phyloP scores from a whole-genome alignment of 2,329 filamentous ascomycete genomes.

The Biscogniauxia marginata region DNA sequence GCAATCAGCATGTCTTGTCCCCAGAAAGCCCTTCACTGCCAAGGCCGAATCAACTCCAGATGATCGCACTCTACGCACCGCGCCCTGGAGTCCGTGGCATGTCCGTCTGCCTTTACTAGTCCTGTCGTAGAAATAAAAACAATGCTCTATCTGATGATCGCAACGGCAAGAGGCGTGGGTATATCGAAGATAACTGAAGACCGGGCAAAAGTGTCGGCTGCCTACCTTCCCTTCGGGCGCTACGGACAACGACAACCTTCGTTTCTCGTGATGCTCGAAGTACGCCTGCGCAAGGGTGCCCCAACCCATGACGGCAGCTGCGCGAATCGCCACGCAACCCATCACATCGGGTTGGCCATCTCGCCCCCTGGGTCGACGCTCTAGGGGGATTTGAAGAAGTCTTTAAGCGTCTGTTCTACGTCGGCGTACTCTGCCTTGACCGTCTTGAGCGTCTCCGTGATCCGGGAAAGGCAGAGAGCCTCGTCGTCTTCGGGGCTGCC shows the following conservation, averaged over 20 bases:
- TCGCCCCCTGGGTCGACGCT: slow-evolving; percentile 7
- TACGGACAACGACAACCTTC: slow-evolving; percentile 34
- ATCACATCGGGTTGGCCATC: slow-evolving; percentile 7
- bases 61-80: slow-evolving; percentile 14
- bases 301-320: slow-evolving; percentile 11
- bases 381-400: slow-evolving; percentile 57
- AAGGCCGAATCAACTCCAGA: slow-evolving; percentile 13
- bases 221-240: slow-evolving; percentile 23
- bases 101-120: slow-evolving; percentile 17
- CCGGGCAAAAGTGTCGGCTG: slow-evolving; percentile 6
- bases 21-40: slow-evolving; percentile 14
- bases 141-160: slow-evolving; percentile 25
- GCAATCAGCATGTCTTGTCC: slow-evolving; percentile 19
- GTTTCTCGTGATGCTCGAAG: slow-evolving; percentile 34
- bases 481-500: slow-evolving; percentile 67
- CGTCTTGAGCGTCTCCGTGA: slow-evolving; percentile 65
- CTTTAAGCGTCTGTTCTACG: slow-evolving; percentile 66
- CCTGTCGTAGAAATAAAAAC: slow-evolving; percentile 14
- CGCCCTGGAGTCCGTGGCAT: slow-evolving; percentile 16
- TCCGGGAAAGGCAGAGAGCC: slow-evolving; percentile 65
- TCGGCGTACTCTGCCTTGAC: slow-evolving; percentile 77
- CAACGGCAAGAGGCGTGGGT: slow-evolving; percentile 18
- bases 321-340: slow-evolving; percentile 8
- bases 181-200: slow-evolving; percentile 11
- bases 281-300: slow-evolving; percentile 13